Base-by-base conservation (phyloP, 768 basidiomycete genomes). In the Basidioascus undulatus region DNA sequence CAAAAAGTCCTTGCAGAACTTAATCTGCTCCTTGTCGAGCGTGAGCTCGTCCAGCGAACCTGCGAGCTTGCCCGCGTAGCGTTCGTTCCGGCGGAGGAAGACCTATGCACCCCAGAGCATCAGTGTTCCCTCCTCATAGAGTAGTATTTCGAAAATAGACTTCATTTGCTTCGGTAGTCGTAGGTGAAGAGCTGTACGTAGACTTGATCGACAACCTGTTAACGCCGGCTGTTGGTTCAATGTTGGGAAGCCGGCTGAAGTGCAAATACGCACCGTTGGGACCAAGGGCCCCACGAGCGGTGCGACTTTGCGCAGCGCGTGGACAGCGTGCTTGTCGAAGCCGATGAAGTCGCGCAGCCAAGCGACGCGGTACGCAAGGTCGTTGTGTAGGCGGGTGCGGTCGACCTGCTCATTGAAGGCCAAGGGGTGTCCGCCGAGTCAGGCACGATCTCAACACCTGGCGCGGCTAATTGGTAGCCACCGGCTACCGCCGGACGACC, bases 161-260 rank as follows among this genome's bases (percentile, higher is more conserved):
- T n/a, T n/a, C n/a, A n/a, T n/a, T 10, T 31, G 12, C 15, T 32
- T 35, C 24, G 32, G 33, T 45, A 28, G n/a, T 21, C 19, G 33
- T 21, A 43, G 3, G 28, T 15, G 33, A 47, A 44, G 5, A 47
- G 39, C 24, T 47, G 37, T 5, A 5, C 23, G 40, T 47, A 47
- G 9, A 47, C 39, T 1, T 12, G 30, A 25, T 47, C 46, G 13
- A 44, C 30, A 23, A 19, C 18, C 9, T 9, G 10, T 10, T 9
- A 9, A 35, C 9, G 9, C 9, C 9, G 12, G 10, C 9, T 35
- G 35, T 9, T n/a, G n/a, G n/a, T n/a, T n/a, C n/a, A n/a, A n/a
- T n/a, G n/a, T n/a, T n/a, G n/a, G n/a, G n/a, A n/a, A n/a, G n/a
- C n/a, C n/a, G n/a, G n/a, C n/a, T n/a, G n/a, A n/a, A n/a, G n/a